Evolutionary conservation across 2,329 filamentous ascomycete species (phyloP).

Genomic region (Cercospora brassicicola): DNA sequence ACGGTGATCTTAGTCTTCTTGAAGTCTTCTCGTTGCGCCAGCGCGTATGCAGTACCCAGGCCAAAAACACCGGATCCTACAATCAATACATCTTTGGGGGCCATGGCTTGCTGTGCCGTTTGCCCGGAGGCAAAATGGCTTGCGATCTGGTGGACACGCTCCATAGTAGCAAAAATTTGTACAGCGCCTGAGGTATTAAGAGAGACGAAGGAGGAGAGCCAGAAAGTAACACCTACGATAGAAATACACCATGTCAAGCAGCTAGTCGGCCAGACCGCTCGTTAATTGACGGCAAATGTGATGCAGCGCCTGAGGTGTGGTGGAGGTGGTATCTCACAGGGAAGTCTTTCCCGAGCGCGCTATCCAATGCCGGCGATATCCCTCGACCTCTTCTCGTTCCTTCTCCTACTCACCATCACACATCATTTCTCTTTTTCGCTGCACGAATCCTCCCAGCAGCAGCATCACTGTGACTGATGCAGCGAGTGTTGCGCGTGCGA

Average conservation of each 20-base stretch:
- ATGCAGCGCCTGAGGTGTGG: background rate
- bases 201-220: background rate
- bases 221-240: background rate
- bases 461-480: constrained; percentile 22
- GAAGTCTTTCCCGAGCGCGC: constrained; percentile 5
- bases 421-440: background rate
- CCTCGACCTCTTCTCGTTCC: background rate
- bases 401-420: background rate
- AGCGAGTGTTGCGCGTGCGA: constrained; percentile 21
- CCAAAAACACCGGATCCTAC: constrained; percentile 57
- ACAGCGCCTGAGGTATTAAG: background rate
- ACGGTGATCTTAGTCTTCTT: constrained; percentile 57
- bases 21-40: constrained; percentile 61
- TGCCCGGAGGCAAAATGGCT: constrained; percentile 14
- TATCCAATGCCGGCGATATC: constrained; percentile 5
- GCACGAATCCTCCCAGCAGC: background rate
- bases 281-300: constrained; percentile 3
- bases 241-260: background rate
- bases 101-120: constrained; percentile 5
- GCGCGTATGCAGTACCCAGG: constrained; percentile 67
- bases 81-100: constrained; percentile 50
- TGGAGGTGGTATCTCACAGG: background rate
- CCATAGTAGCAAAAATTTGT: constrained; percentile 7
- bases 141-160: constrained; percentile 13
- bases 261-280: background rate